Evolutionary conservation across 768 basidiomycete species (phyloP).

Genomic region (Suillus sp.): DNA sequence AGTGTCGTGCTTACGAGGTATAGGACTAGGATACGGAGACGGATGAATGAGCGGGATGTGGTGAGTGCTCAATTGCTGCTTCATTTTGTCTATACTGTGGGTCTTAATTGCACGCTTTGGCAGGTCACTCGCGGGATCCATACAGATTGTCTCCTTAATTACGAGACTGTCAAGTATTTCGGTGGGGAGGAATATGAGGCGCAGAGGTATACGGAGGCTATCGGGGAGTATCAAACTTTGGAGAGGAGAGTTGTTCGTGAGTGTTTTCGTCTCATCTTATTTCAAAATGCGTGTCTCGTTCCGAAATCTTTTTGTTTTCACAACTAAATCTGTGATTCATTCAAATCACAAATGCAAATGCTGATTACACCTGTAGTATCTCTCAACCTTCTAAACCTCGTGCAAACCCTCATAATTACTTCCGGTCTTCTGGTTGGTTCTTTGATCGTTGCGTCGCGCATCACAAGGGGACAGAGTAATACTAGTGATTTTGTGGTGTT

Average conservation of each 20-base stretch:
- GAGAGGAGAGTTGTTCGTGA: constrained; percentile 75
- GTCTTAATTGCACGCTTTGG: not conserved
- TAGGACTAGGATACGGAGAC: constrained; percentile 71
- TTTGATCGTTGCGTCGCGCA: constrained; percentile 72
- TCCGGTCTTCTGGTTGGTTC: constrained; percentile 77
- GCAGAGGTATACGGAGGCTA: constrained; percentile 67
- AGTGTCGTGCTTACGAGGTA: constrained; percentile 65
- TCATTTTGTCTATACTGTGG: not conserved
- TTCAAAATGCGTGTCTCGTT: not conserved
- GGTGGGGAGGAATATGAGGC: constrained; percentile 83
- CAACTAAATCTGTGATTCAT: not conserved
- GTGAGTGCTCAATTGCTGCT: constrained; percentile 21
- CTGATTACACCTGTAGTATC: constrained; percentile 51
- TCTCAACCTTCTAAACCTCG: constrained; percentile 72
- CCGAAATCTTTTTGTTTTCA: not conserved
- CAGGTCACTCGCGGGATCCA: constrained; percentile 81
- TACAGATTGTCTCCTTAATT: constrained; percentile 78
- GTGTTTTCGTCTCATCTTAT: constrained; percentile 25
- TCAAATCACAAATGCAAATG: not conserved
- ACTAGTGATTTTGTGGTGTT: constrained; percentile 76
- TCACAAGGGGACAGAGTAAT: constrained; percentile 53
- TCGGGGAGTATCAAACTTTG: constrained; percentile 70
- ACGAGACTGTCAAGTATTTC: constrained; percentile 89
- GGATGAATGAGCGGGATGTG: constrained; percentile 84
- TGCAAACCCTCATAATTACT: constrained; percentile 82